Base-by-base conservation (phyloP, 768 basidiomycete species). In the Tulasnella sp. region DNA sequence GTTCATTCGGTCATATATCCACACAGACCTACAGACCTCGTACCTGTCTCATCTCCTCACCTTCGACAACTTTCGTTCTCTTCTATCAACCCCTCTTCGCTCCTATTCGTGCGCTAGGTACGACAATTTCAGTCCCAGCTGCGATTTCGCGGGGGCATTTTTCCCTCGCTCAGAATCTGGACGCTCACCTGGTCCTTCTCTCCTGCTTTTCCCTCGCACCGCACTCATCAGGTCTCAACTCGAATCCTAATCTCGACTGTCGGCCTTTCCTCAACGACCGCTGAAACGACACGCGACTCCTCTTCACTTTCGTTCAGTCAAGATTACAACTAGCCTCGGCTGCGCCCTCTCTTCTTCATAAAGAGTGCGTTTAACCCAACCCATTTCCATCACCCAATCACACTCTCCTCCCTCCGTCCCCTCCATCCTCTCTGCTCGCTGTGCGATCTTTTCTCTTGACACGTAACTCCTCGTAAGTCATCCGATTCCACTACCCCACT, bases 401-500 rank as follows among this genome's bases (percentile, higher is more conserved):
- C 45, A 9, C 68, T 15, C 68, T 31, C 68, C 17, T 40, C 39
- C 34, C 14, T 17, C 17, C 25, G 36, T 34, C 29, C 34, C 36
- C 68, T 5, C 29, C 37, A 15, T 34, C 22, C 5, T n/a, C 39
- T 4, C 68, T 34, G 68, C 37, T 70, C 68, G 68, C 68, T 70
- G 68, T 70, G 68, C 68, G 68, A 70, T 70, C 68, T 70, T 19
- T 70, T 40, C 29, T 70, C 68, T 70, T 29, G 29, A 31, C 67
- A n/a, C 39, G 25, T 70, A 29, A 29, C 25, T 34, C 25, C 8
- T 70, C 25, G 68, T 70, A 34, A 70, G 68, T 70, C 68, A 34
- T n/a, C 8, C 31, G 67, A 31, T 67, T 38, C 17, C 29, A 14
- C 29, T n/a, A 70, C 39, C 68, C 36, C 37, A 38, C 68, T 34